Evolutionary conservation across 768 basidiomycete species (phyloP).

Genomic region (Calocera cornea): DNA sequence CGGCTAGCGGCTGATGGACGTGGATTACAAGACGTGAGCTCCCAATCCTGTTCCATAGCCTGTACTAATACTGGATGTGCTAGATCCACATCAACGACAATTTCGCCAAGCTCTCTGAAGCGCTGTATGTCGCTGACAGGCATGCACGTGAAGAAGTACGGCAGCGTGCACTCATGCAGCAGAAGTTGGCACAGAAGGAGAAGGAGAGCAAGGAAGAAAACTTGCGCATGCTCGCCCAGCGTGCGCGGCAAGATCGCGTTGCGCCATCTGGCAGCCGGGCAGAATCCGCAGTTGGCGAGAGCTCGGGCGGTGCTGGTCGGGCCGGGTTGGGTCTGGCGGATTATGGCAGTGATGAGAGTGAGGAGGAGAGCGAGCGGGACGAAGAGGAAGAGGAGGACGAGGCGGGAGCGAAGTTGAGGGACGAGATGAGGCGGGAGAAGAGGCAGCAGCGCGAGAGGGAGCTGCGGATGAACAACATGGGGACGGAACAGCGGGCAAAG

Average conservation of each 20-base stretch:
- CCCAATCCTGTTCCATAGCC: not conserved
- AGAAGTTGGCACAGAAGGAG: slow-evolving; percentile 96
- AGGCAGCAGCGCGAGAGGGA: slow-evolving; percentile 88
- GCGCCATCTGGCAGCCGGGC: slow-evolving; percentile 40
- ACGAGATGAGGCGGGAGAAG: slow-evolving; percentile 84
- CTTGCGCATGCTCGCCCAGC: slow-evolving; percentile 82
- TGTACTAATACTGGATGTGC: not conserved
- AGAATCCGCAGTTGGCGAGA: slow-evolving; percentile 36
- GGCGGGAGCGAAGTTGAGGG: slow-evolving; percentile 72
- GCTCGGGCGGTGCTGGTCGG: slow-evolving; percentile 49
- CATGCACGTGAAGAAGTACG: slow-evolving; percentile 97
- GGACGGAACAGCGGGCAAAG: slow-evolving; percentile 89
- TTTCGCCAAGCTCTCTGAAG: slow-evolving; percentile 97
- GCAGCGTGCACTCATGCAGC: slow-evolving; percentile 93
- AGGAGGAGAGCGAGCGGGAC: slow-evolving; percentile 38
- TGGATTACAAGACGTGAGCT: slow-evolving; percentile 86
- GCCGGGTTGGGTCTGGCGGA: slow-evolving; percentile 65
- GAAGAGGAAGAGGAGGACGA: slow-evolving; percentile 48
- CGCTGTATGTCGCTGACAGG: slow-evolving; percentile 86
- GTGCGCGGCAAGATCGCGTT: slow-evolving; percentile 80
- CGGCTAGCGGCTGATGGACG: slow-evolving; percentile 96
- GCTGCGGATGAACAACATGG: slow-evolving; percentile 99
- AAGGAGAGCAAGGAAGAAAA: slow-evolving; percentile 95
- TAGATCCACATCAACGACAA: slow-evolving; percentile 98
- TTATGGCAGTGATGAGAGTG: slow-evolving; percentile 72